Evolutionary conservation across 202 grass and related monocot species (phyloP).

Genomic region (Brachypodium distachyon): DNA sequence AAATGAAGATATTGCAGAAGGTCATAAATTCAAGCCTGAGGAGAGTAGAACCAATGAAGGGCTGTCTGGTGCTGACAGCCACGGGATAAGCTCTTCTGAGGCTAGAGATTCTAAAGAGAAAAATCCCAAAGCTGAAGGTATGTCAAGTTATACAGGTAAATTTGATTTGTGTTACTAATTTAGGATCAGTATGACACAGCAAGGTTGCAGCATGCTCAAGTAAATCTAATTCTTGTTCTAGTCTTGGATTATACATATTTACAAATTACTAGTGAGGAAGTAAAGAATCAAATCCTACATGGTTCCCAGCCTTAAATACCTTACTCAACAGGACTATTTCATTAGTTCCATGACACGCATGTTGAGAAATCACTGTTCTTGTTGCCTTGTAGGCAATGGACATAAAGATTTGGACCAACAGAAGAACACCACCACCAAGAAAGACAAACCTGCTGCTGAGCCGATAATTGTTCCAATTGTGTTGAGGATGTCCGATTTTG

Average conservation of each 20-base stretch:
- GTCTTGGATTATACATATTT: not conserved
- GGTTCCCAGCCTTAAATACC: not conserved
- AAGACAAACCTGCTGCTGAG: slow-evolving; percentile 62
- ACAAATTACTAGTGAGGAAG: not conserved
- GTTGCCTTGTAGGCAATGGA: slow-evolving; percentile 31
- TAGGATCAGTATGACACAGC: not conserved
- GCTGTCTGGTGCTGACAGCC: slow-evolving; percentile 10
- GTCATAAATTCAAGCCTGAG: slow-evolving; percentile 18
- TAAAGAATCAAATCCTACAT: not conserved
- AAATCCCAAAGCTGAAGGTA: slow-evolving; percentile 46
- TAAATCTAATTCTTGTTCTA: not conserved
- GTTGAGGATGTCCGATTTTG: slow-evolving; percentile 94
- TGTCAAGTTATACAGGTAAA: not conserved
- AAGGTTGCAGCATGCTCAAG: not conserved
- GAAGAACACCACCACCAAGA: slow-evolving; percentile 31
- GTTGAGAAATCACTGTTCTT: not conserved
- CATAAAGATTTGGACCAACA: slow-evolving; percentile 46
- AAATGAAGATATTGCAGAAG: slow-evolving; percentile 25
- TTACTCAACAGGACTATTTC: not conserved
- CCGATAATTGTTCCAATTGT: slow-evolving; percentile 88
- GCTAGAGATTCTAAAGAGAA: slow-evolving; percentile 21
- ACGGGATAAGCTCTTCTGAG: slow-evolving; percentile 8
- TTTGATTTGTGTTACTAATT: not conserved
- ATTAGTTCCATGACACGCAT: not conserved
- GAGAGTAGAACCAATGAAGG: slow-evolving; percentile 17